Evolutionary conservation across 2,329 filamentous ascomycete genomes (phyloP), one percentile per base, ranked within the genome.

Genomic region (Coccinonectria pachysandricola): DNA sequence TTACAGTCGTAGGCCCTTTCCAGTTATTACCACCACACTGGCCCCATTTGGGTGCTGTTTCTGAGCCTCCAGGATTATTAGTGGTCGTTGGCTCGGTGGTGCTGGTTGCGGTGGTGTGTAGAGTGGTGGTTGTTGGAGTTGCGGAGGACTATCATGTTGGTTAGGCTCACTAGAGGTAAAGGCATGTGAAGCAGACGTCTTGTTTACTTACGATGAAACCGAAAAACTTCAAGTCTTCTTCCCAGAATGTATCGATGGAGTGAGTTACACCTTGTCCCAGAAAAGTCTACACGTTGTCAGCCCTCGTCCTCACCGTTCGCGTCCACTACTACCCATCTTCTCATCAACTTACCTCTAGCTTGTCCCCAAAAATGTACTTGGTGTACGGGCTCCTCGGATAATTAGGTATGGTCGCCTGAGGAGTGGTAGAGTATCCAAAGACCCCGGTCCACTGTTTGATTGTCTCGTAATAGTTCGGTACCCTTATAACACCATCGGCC

Each of bases 401-500:
- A 34, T 59, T 55, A n/a, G 42, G 34, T 8, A 42, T 32, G 1
- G 47, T 49, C 16, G 38, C 42, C 3, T 40, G 40, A 2, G 56
- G 46, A 8, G 45, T 47, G 27, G 52, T 43, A 1, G 40, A 42
- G 11, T 57, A 52, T 4, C 62, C 62, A 29, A 68, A 60, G 1
- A 71, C 61, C 7, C 60, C 62, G 0, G 65, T 61, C 66, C 66
- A 71, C 46, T 69, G 60, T 53, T 71, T 70, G 36, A 68, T 63
- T 21, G 63, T 62, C 51, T 75, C 71, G 16, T 68, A 48, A 42
- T 71, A 71, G 46, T 75, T 75, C 36, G 62, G 57, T 1, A 62
- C 63, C 12, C 56, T 53, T 5, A 75, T 49, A 0, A 60, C 65
- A 3, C 49, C 45, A 40, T 75, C 71, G 4, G 43, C 50, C 13